phyloP scores from a whole-genome alignment of 2,329 filamentous ascomycete species.

The Fusarium succisae region DNA sequence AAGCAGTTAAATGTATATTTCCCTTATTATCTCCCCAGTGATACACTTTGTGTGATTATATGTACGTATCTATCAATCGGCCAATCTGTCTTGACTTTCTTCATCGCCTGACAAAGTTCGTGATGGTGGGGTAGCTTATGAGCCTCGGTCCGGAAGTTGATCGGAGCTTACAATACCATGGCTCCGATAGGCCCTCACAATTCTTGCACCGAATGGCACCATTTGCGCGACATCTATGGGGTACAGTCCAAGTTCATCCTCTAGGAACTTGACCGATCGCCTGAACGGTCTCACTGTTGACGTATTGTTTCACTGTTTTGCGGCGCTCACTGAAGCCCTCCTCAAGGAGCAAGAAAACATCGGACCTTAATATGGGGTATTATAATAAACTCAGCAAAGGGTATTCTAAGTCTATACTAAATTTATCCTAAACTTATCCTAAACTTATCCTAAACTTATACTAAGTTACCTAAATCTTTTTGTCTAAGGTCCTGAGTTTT shows the following conservation, averaged over 20 bases:
- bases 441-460: no score
- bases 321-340: no score
- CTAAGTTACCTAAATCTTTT: no score
- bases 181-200: not conserved
- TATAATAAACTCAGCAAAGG: no score
- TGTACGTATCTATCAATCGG: no score
- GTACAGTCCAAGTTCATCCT: accelerated
- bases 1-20: not conserved
- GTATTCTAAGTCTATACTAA: no score
- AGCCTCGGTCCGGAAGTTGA: not conserved
- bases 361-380: no score
- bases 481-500: no score
- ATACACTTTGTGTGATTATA: not conserved
- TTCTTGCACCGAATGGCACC: not conserved
- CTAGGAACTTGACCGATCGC: not conserved
- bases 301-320: not conserved
- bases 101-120: not conserved
- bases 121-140: not conserved
- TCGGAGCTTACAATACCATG: not conserved
- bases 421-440: no score
- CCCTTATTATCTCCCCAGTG: not conserved
- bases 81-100: not conserved
- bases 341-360: no score
- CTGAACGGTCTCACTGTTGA: no score
- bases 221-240: not conserved